Conservation (phyloP, 345 rosid genomes). For the Mallotus nudiflorus region DNA sequence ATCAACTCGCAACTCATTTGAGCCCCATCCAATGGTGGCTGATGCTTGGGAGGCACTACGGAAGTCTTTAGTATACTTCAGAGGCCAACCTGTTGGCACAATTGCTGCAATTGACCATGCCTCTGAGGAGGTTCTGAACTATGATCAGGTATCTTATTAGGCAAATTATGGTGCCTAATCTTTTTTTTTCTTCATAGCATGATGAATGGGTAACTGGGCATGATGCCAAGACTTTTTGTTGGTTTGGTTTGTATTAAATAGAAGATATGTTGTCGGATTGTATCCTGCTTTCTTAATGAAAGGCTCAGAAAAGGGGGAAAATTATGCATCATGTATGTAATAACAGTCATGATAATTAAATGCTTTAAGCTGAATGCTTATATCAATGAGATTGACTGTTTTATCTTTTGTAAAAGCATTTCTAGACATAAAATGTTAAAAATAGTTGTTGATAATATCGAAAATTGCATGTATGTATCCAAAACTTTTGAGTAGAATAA, state of each 20-base stretch:
- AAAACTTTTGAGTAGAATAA: background rate
- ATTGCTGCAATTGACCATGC: slow-evolving; percentile 93
- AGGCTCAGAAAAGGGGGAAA: too few species aligned
- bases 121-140: slow-evolving; percentile 91
- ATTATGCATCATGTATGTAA: background rate
- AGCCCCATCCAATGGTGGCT: slow-evolving; percentile 93
- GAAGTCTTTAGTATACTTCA: slow-evolving; percentile 71
- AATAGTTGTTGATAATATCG: background rate
- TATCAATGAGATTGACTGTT: too few species aligned
- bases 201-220: background rate
- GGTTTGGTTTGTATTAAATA: background rate
- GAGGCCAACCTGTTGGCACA: slow-evolving; percentile 87
- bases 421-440: background rate
- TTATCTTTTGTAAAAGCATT: too few species aligned
- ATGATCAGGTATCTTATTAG: slow-evolving; percentile 74
- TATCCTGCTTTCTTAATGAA: background rate
- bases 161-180: background rate
- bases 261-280: background rate
- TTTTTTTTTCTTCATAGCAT: too few species aligned
- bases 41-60: slow-evolving; percentile 97
- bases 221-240: background rate
- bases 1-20: slow-evolving; percentile 80
- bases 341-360: background rate
- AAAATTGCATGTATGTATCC: background rate
- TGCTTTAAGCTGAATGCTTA: background rate